These are phyloP conservation scores for Linum trigynum DNA, from an alignment of 345 rosid genomes.

Conservation along the genomic window DNA sequence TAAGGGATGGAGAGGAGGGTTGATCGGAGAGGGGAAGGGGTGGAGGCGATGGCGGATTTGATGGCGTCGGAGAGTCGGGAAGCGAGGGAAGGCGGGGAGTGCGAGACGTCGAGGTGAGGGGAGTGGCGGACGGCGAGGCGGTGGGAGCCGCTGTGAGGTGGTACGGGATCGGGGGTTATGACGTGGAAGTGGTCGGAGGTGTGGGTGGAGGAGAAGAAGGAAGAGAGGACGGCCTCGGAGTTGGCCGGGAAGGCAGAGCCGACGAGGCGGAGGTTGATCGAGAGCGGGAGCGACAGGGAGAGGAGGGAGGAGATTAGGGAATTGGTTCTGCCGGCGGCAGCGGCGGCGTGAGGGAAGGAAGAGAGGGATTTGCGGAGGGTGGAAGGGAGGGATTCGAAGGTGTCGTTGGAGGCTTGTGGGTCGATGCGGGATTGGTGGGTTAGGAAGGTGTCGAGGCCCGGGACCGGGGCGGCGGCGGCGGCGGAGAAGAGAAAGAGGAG, in stretches of 20 bases:
- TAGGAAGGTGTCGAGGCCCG: slow-evolving; percentile 28
- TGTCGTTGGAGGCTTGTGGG: slow-evolving; percentile 57
- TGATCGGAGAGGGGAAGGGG: slow-evolving; percentile 54
- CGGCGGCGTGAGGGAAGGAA: background rate
- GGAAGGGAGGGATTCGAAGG: slow-evolving; percentile 17
- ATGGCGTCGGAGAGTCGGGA: slow-evolving; percentile 39
- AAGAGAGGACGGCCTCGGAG: slow-evolving; percentile 16
- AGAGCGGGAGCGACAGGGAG: slow-evolving; percentile 17
- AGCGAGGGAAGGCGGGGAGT: slow-evolving; percentile 13
- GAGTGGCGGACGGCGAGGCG: slow-evolving; percentile 22
- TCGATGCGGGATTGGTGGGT: slow-evolving; percentile 29
- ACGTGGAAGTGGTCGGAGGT: slow-evolving; percentile 25
- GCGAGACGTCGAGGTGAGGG: slow-evolving; percentile 22
- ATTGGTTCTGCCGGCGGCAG: background rate
- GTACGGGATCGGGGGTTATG: slow-evolving; percentile 16
- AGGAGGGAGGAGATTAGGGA: slow-evolving; percentile 21
- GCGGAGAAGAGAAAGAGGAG: slow-evolving; percentile 5
- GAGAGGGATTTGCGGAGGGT: slow-evolving; percentile 22
- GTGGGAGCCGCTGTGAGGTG: slow-evolving; percentile 9
- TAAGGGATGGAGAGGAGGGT: slow-evolving; percentile 51
- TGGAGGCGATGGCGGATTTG: slow-evolving; percentile 24
- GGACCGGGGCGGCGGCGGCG: slow-evolving; percentile 10
- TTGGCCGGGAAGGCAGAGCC: slow-evolving; percentile 21
- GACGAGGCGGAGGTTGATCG: slow-evolving; percentile 24
- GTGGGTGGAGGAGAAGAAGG: slow-evolving; percentile 19